Percentiles rank a stretch among this genome's conserved stretches.
Evolutionary conservation across 768 basidiomycete genomes (phyloP).

Genomic region (Psilocybe subaeruginosa): DNA sequence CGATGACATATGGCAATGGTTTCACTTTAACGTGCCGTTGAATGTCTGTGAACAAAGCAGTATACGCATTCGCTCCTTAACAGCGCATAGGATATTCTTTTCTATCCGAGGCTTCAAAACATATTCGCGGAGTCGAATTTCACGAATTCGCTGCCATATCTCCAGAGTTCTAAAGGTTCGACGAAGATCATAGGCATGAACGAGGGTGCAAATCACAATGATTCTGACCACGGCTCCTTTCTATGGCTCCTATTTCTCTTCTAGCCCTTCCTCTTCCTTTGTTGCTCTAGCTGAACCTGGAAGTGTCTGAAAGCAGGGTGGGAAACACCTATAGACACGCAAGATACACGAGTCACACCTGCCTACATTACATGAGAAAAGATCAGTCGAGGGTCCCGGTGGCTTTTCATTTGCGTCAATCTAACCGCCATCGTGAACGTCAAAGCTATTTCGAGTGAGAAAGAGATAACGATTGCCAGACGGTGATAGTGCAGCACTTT

Average conservation of each 20-base stretch:
- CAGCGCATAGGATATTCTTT: no score
- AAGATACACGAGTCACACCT: background rate
- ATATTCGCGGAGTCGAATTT: background rate
- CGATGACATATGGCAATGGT: constrained; percentile 6
- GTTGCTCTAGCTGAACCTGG: background rate
- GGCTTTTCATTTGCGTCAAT: constrained; percentile 21
- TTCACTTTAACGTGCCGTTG: constrained; percentile 10
- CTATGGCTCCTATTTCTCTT: constrained; percentile 3
- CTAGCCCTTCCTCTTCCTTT: constrained; percentile 4
- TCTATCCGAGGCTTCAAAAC: background rate
- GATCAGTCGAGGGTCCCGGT: background rate
- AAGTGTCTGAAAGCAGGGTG: no score
- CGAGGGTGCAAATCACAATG: constrained; percentile 15
- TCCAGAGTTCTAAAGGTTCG: background rate
- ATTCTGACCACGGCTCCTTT: background rate
- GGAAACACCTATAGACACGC: background rate
- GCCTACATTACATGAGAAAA: constrained; percentile 6
- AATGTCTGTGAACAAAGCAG: background rate
- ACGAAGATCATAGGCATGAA: background rate
- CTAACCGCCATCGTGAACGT: constrained; percentile 14
- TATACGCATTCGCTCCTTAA: no score
- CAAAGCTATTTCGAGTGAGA: constrained; percentile 10
- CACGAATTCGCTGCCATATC: background rate
- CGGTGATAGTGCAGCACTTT: constrained; percentile 15
- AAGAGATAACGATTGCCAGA: constrained; percentile 17